phyloP scores from a whole-genome alignment of 1,284 basidiomycete species.

The Trametes hirsuta region DNA sequence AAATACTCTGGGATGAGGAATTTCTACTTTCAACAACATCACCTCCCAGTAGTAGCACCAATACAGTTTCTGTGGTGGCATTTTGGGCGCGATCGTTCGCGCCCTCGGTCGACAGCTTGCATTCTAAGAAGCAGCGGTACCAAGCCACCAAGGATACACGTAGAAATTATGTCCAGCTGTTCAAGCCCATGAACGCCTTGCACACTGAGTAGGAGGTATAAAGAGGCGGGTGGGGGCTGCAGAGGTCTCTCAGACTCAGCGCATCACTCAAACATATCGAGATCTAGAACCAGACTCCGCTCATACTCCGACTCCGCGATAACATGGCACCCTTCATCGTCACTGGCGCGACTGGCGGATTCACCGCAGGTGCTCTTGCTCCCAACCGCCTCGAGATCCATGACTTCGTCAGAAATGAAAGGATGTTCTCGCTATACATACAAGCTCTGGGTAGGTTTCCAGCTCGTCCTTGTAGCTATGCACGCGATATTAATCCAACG shows the following conservation, averaged over 20 bases:
- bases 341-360: constrained; percentile 8
- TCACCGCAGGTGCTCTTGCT: constrained; percentile 12
- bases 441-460: constrained; percentile 43
- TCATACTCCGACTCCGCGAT: constrained; percentile 5
- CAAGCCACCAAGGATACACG: too few species aligned
- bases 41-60: too few species aligned
- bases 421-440: constrained; percentile 51
- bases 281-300: background rate
- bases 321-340: constrained; percentile 11
- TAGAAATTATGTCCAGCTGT: too few species aligned
- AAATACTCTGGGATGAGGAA: too few species aligned
- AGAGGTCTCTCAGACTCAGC: too few species aligned
- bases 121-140: too few species aligned
- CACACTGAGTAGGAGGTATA: background rate
- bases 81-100: too few species aligned
- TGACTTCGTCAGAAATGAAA: constrained; percentile 44
- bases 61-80: too few species aligned
- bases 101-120: too few species aligned
- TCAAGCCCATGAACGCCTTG: too few species aligned
- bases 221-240: background rate
- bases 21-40: too few species aligned
- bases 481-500: background rate
- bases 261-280: constrained; percentile 6
- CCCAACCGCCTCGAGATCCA: constrained; percentile 46
- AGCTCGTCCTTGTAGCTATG: constrained; percentile 27